These are phyloP conservation scores for Boletus sp. DNA, from an alignment of 768 basidiomycete genomes.

Conservation along the genomic window DNA sequence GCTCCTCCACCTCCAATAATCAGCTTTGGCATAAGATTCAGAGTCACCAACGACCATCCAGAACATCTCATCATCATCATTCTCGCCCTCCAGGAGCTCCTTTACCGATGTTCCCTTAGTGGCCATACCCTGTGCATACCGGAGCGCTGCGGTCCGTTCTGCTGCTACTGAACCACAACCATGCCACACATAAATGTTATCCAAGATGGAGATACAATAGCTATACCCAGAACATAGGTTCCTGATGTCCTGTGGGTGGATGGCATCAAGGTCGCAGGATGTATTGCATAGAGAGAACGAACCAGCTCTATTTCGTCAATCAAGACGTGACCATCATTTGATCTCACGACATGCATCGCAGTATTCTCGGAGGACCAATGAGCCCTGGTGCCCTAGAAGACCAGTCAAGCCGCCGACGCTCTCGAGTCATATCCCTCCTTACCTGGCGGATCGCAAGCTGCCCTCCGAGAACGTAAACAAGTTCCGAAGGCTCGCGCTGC, in stretches of 20 bases:
- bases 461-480: conserved; percentile 66
- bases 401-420: conserved; percentile 1
- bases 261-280: conserved; percentile 2
- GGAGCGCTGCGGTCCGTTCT: conserved; percentile 61
- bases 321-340: conserved; percentile 43
- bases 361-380: conserved; percentile 82
- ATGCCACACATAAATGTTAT: conserved; percentile 76
- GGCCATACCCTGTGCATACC: conserved; percentile 54
- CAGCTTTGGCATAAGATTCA: conserved; percentile 64
- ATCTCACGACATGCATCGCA: conserved; percentile 73
- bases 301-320: conserved; percentile 78
- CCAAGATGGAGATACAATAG: conserved; percentile 70
- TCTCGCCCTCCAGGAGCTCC: conserved; percentile 64
- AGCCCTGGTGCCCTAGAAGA: conserved; percentile 56
- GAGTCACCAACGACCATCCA: conserved; percentile 83
- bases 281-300: conserved; percentile 6
- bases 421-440: conserved; percentile 7
- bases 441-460: conserved; percentile 75
- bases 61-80: conserved; percentile 74
- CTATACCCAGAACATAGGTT: conserved; percentile 85
- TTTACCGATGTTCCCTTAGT: conserved; percentile 38
- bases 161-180: conserved; percentile 60
- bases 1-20: conserved; percentile 78
- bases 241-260: conserved; percentile 43
- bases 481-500: conserved; percentile 57